Conservation (phyloP, 495 filamentous ascomycete species). For the Penicillium chermesinum region DNA sequence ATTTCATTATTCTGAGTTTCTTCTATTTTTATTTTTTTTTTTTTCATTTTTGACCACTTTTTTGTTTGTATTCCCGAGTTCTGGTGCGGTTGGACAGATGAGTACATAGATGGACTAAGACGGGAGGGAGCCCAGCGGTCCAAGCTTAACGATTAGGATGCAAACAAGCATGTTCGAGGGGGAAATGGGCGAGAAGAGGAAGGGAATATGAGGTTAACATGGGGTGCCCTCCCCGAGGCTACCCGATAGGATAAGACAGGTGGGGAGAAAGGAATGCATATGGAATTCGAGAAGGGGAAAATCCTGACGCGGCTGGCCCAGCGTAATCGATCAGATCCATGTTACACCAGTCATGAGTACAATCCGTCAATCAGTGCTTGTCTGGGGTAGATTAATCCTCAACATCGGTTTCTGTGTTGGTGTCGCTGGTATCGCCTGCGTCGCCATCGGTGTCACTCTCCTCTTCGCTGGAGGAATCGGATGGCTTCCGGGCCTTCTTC, state of each 20-base stretch:
- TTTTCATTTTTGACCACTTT: no score
- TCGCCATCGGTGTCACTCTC: slow-evolving; percentile 90
- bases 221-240: neutral
- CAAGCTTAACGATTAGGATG: neutral
- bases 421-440: slow-evolving; percentile 69
- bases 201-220: neutral
- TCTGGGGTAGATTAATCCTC: slow-evolving; percentile 41
- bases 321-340: slow-evolving; percentile 1
- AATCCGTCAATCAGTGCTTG: slow-evolving; percentile 26
- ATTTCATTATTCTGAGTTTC: no score
- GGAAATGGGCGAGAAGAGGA: neutral
- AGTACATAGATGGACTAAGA: neutral
- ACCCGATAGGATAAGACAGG: neutral
- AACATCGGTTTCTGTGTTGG: slow-evolving; percentile 72
- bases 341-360: slow-evolving; percentile 19
- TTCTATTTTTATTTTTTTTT: no score
- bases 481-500: slow-evolving; percentile 54
- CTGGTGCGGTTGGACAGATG: neutral
- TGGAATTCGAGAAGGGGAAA: neutral
- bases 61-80: neutral
- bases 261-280: neutral
- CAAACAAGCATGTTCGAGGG: neutral
- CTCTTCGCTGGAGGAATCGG: slow-evolving; percentile 66
- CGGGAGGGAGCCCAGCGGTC: neutral
- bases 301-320: slow-evolving; percentile 3